Conservation (phyloP, 1,284 basidiomycete genomes). For the Pascua guehoae region DNA sequence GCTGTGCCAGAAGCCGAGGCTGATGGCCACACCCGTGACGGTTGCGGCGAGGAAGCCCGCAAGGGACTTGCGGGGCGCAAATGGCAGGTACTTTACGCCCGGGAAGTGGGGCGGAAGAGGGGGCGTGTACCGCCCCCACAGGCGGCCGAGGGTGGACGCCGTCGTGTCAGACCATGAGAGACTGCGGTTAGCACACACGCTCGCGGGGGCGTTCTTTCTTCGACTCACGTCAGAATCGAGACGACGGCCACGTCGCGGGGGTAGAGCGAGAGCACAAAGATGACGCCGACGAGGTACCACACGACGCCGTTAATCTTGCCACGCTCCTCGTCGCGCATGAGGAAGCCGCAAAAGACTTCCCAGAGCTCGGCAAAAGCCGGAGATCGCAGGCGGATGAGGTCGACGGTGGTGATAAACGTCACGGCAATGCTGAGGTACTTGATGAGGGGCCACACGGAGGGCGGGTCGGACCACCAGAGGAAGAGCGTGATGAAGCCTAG, state of each 20-base stretch:
- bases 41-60: slow-evolving; percentile 87
- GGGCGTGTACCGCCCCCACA: slow-evolving; percentile 73
- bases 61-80: slow-evolving; percentile 54
- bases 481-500: slow-evolving; percentile 79
- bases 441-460: slow-evolving; percentile 57
- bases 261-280: slow-evolving; percentile 72
- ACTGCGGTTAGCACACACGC: slow-evolving; percentile 49
- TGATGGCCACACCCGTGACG: slow-evolving; percentile 69
- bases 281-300: slow-evolving; percentile 91
- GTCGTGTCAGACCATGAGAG: slow-evolving; percentile 97
- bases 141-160: slow-evolving; percentile 85
- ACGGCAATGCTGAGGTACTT: slow-evolving; percentile 64
- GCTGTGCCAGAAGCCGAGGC: slow-evolving; percentile 68
- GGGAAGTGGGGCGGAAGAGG: slow-evolving; percentile 62
- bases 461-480: slow-evolving; percentile 55
- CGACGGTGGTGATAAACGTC: slow-evolving; percentile 67
- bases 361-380: slow-evolving; percentile 69
- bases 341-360: slow-evolving; percentile 72
- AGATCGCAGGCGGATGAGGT: slow-evolving; percentile 71
- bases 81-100: slow-evolving; percentile 34
- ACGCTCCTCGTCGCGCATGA: slow-evolving; percentile 93
- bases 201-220: too few relatives aligned
- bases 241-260: slow-evolving; percentile 84
- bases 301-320: slow-evolving; percentile 81
- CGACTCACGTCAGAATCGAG: slow-evolving; percentile 75